Evolutionary conservation across 1,139 yeast species (phyloP).

Genomic region (Eremothecium sinecaudum): DNA sequence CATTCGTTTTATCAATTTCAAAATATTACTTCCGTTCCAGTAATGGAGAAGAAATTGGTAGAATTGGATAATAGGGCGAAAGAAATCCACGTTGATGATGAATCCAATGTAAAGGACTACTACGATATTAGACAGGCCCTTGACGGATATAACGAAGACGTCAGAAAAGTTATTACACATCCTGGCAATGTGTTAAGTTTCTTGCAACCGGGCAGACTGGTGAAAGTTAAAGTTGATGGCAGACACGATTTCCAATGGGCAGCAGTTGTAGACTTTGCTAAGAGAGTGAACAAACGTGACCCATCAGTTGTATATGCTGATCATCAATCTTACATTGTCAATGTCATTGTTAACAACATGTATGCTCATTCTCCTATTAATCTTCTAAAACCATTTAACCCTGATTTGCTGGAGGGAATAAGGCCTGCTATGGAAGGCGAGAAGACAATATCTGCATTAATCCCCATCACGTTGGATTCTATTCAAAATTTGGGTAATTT

Average conservation of each 20-base stretch:
- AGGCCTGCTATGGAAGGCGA: constrained; percentile 73
- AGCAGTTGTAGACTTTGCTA: constrained; percentile 66
- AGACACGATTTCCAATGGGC: constrained; percentile 87
- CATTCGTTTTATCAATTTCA: constrained; percentile 93
- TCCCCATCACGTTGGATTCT: constrained; percentile 76
- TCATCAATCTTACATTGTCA: constrained; percentile 82
- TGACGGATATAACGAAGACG: constrained; percentile 61
- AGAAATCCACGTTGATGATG: constrained; percentile 57
- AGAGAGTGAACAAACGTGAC: constrained; percentile 54
- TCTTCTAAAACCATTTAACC: constrained; percentile 58
- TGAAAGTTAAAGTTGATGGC: constrained; percentile 46
- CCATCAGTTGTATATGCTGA: constrained; percentile 49
- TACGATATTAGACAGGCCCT: constrained; percentile 72
- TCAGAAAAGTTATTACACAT: constrained; percentile 77
- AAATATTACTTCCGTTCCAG: constrained; percentile 82
- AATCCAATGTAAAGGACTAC: constrained; percentile 63
- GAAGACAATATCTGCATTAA: constrained; percentile 60
- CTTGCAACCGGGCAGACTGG: constrained; percentile 79
- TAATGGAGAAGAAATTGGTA: constrained; percentile 55
- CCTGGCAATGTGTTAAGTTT: constrained; percentile 81
- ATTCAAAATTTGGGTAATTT: constrained; percentile 69
- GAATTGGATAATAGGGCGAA: constrained; percentile 44
- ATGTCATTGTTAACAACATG: constrained; percentile 73
- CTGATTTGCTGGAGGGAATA: constrained; percentile 76
- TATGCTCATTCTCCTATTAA: constrained; percentile 68